Evolutionary conservation across 108 stramenopile species (phyloP), one percentile per base, ranked within the genome.

Genomic region (Schizochytrium sp.): DNA sequence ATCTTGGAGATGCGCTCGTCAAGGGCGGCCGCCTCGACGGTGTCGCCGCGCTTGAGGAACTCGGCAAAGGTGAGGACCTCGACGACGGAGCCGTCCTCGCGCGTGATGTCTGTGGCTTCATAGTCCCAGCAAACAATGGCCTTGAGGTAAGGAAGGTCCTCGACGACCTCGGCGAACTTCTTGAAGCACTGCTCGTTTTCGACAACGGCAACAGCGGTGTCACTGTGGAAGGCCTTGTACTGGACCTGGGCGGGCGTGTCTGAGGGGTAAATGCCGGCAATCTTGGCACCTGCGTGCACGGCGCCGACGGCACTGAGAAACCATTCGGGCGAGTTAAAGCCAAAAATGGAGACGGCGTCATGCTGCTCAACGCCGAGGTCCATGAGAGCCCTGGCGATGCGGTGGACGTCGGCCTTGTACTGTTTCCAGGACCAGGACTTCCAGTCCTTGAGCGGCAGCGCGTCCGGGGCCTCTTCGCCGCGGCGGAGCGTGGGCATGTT

Each of bases 221-320:
- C 57, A 5, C 94, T 94, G 92, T 96, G 95, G n/a, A 94, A 92
- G 72, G 92, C 58, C 87, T 95, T 94, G 93, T 94, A 96, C 72
- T 92, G 58, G 72, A 93, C 94, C 3, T 95, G 93, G 58, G 95
- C 94, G 4, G 93, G n/a, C 28, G 58, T 29, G 88, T 96, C 95
- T 60, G 95, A 94, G 44, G 95, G 88, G 90, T 96, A 96, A 58
- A 95, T 95, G 60, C 95, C 94, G 14, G 93, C 94, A 14, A 91
- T 92, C 18, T 95, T 90, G 28, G 94, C 94, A 44, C 95, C 96
- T 3, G 95, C 95, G 4, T 92, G 90, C 5, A 96, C 93, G 58
- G 92, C 90, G 25, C 95, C 96, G 28, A 94, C 76, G 60, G 92
- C 72, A 41, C 93, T 91, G 48, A 95, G 72, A 87, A 94, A 76